Base-by-base conservation (phyloP, 73 alveolate species). In the Symbiodinium pilosum region DNA sequence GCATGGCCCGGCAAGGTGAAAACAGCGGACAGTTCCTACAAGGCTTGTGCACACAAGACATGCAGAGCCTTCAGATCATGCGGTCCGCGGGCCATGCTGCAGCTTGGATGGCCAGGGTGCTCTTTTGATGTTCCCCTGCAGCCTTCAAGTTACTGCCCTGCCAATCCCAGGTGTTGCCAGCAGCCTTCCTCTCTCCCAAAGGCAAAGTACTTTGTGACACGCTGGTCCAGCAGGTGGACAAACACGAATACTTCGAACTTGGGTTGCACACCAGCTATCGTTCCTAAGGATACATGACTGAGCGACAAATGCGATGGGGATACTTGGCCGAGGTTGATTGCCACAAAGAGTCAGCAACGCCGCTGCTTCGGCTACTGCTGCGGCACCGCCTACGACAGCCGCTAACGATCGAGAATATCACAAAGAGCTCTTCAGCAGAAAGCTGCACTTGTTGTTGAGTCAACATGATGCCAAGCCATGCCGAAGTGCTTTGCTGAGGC, bases 21-120 rank as follows among this genome's bases (percentile, higher is more conserved):
- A 86, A 86, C 81, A 91, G 97, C 43, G 97, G 88, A 28, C 84
- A 32, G 52, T 91, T 91, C 41, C 88, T 81, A 54, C 98, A 93
- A 36, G 98, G 98, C 84, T 89, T 93, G n/a, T 93, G 98, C 98
- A 93, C 98, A 11, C 98, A 93, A 44, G 98, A 93, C 69, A 64
- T 93, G 98, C 83, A 36, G 69, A 36, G 54, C 39, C 84, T 64
- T 20, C 81, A 64, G 81, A 64, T 64, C 41, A 64, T 64, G 81
- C 81, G 81, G 81, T 64, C 81, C 30, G 81, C 81, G 81, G 81
- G 81, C 39, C 81, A 64, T 28, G 81, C 81, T 28, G 81, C 81
- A 28, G 81, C 81, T 64, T 64, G 81, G 81, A 64, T 64, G 30
- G 0, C 39, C 81, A 1, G 36, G 38, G 28, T 18, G 36, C 8